A percentile compares a stretch with the other conserved stretches of the same genome.
Conservation (phyloP, 2,329 filamentous ascomycete genomes). For the Penicillium sp. region DNA sequence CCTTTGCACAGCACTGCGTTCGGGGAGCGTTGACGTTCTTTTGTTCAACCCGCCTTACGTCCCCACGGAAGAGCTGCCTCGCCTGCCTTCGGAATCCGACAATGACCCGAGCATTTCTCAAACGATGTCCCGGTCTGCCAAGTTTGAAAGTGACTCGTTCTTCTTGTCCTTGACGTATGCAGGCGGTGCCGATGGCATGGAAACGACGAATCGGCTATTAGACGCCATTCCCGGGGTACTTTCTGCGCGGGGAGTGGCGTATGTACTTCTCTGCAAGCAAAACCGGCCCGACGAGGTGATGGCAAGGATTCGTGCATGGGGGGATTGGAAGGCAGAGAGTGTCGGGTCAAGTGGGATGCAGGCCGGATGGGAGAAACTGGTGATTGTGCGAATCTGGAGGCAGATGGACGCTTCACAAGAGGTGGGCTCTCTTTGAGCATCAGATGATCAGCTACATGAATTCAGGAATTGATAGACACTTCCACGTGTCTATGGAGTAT, state of each 20-base stretch:
- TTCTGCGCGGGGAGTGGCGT: constrained; percentile 67
- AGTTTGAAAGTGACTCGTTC: constrained; percentile 75
- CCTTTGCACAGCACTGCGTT: constrained; percentile 57
- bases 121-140: constrained; percentile 24
- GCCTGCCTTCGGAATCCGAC: constrained; percentile 33
- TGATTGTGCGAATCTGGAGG: constrained; percentile 81
- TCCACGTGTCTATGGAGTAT: too few species aligned
- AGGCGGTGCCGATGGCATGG: constrained; percentile 86
- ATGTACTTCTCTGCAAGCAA: constrained; percentile 82
- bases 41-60: constrained; percentile 98
- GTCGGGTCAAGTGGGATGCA: constrained; percentile 78
- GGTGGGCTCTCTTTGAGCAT: background rate
- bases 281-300: constrained; percentile 77
- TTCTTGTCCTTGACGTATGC: constrained; percentile 82
- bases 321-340: constrained; percentile 65
- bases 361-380: constrained; percentile 90
- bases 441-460: too few species aligned
- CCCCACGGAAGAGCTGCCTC: constrained; percentile 70
- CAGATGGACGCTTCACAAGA: constrained; percentile 4
- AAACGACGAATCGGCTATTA: constrained; percentile 76
- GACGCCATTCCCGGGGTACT: constrained; percentile 61
- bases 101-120: constrained; percentile 23
- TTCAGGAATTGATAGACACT: too few species aligned
- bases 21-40: constrained; percentile 66
- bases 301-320: constrained; percentile 53